phyloP scores from a whole-genome alignment of 202 grass and related monocot genomes.

The Panicum virgatum region DNA sequence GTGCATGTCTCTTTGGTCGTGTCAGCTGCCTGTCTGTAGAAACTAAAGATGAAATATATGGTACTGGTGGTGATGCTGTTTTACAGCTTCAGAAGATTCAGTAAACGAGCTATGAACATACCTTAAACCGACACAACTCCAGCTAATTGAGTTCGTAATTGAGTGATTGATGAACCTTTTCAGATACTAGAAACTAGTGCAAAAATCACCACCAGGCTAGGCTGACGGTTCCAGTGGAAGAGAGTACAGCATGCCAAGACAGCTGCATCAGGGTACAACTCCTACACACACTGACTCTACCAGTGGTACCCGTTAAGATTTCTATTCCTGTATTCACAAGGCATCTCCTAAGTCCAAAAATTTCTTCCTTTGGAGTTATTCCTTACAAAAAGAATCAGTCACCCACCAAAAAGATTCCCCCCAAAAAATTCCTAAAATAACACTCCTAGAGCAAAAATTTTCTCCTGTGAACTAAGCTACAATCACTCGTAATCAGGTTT shows the following conservation, averaged over 20 bases:
- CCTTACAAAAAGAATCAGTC: constrained; percentile 9
- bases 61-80: too few relatives aligned
- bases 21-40: not conserved
- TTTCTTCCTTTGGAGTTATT: too few relatives aligned
- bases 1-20: not conserved
- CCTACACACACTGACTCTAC: not conserved
- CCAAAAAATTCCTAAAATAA: not conserved
- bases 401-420: not conserved
- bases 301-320: not conserved
- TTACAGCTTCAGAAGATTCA: too few relatives aligned
- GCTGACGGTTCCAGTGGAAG: not conserved
- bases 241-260: not conserved
- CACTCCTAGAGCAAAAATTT: constrained; percentile 4
- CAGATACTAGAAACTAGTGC: not conserved
- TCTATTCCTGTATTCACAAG: constrained; percentile 13
- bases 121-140: too few relatives aligned
- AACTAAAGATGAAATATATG: not conserved
- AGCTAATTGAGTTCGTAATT: too few relatives aligned
- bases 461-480: not conserved
- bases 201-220: not conserved
- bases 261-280: not conserved
- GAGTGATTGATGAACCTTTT: not conserved
- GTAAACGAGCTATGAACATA: too few relatives aligned
- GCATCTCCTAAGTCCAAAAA: too few relatives aligned
- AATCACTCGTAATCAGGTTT: constrained; percentile 64